Percentiles rank a stretch among this genome's conserved stretches.
phyloP scores from a whole-genome alignment of 2,329 filamentous ascomycete genomes.

The Scopulariopsis brevicaulis region DNA sequence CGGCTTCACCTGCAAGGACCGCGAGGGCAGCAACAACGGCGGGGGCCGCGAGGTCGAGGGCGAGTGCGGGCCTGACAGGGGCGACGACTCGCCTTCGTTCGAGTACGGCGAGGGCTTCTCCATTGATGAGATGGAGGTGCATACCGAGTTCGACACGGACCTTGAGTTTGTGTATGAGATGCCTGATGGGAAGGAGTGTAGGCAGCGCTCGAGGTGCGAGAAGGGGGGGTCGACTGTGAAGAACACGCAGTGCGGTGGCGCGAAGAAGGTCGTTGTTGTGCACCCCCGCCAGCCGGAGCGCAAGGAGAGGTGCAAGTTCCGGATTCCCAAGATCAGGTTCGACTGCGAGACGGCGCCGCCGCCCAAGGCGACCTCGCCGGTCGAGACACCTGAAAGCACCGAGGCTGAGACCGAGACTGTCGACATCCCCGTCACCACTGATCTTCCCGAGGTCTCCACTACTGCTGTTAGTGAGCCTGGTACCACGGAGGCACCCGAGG shows the following conservation, averaged over 20 bases:
- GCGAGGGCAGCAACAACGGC: slow-evolving; percentile 46
- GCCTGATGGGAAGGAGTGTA: slow-evolving; percentile 73
- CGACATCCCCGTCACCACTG: slow-evolving; percentile 7
- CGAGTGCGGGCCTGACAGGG: slow-evolving; percentile 31
- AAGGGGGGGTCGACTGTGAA: slow-evolving; percentile 55
- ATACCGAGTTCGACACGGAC: slow-evolving; percentile 62
- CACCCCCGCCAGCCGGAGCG: slow-evolving; percentile 47
- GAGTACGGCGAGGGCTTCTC: slow-evolving; percentile 52
- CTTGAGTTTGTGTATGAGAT: slow-evolving; percentile 82
- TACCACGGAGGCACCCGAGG: slow-evolving; percentile 6
- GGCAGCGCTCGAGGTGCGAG: slow-evolving; percentile 60
- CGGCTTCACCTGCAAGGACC: slow-evolving; percentile 62
- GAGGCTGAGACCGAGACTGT: slow-evolving; percentile 7
- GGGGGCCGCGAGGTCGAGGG: slow-evolving; percentile 49
- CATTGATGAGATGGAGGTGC: slow-evolving; percentile 61
- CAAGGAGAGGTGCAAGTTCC: slow-evolving; percentile 55
- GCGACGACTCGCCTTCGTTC: slow-evolving; percentile 43
- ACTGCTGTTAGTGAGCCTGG: slow-evolving; percentile 4
- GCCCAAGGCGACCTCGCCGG: slow-evolving; percentile 13
- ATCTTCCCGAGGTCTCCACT: slow-evolving; percentile 6
- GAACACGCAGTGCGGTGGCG: slow-evolving; percentile 90
- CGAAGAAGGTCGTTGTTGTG: slow-evolving; percentile 66
- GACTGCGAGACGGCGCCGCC: slow-evolving; percentile 41
- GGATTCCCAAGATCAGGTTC: slow-evolving; percentile 65
- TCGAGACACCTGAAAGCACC: slow-evolving; percentile 6